Percentiles rank a stretch among this genome's conserved stretches.
phyloP scores from a whole-genome alignment of 257 asterid genomes.

The Nicotiana undulata region DNA sequence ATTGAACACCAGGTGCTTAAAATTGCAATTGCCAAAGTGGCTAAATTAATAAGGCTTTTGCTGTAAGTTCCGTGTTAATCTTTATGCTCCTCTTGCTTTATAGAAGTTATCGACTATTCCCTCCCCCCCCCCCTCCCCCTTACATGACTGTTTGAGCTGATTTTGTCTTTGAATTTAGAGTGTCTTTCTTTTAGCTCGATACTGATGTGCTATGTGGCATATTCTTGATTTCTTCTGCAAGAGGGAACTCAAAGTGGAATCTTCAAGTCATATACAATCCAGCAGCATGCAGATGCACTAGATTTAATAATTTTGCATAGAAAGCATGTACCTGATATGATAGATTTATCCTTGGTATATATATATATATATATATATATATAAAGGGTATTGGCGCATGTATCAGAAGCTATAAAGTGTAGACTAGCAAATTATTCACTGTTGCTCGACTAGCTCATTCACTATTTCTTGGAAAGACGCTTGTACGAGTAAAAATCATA shows the following conservation, averaged over 20 bases:
- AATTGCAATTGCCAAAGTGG: background rate
- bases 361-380: too few species aligned
- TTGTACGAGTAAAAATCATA: too few species aligned
- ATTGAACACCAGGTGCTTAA: background rate
- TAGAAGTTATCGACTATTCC: background rate
- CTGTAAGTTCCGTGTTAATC: background rate
- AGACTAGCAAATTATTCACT: background rate
- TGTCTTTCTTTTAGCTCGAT: background rate
- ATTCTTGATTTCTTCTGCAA: background rate
- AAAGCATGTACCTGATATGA: background rate
- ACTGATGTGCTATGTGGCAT: background rate
- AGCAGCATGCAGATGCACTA: background rate
- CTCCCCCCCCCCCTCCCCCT: background rate
- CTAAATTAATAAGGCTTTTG: background rate
- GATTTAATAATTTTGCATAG: background rate
- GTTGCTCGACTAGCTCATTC: too few species aligned
- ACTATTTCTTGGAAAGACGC: too few species aligned
- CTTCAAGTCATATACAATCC: background rate
- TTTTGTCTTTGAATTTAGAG: background rate
- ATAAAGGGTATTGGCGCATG: background rate
- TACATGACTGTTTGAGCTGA: background rate
- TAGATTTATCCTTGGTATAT: background rate
- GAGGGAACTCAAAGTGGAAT: background rate
- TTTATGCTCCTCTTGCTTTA: background rate
- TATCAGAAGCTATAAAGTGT: background rate